A percentile compares a stretch with the other conserved stretches of the same genome.
Evolutionary conservation across 2,329 filamentous ascomycete genomes (phyloP).

Genomic region (Penicillium sp.): DNA sequence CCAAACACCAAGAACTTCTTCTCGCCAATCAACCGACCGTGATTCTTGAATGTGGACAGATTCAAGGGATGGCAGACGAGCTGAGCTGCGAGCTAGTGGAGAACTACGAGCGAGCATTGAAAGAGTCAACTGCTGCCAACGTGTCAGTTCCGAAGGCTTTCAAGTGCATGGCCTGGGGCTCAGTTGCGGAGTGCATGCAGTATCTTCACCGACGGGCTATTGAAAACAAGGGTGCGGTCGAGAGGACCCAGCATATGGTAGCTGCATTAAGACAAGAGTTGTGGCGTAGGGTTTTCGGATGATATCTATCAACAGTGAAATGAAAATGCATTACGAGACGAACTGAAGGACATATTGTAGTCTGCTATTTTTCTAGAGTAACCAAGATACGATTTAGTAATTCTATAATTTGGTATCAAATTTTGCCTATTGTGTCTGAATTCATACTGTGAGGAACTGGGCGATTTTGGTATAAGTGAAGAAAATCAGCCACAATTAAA

Average conservation of each 20-base stretch:
- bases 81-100: slow-evolving; percentile 62
- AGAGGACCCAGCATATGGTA: slow-evolving; percentile 64
- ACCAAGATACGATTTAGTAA: no score
- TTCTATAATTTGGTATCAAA: no score
- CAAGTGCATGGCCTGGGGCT: slow-evolving; percentile 61
- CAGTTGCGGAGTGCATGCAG: slow-evolving; percentile 57
- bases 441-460: no score
- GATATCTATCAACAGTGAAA: not conserved
- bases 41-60: slow-evolving; percentile 68
- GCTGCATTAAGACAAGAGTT: slow-evolving; percentile 69
- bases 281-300: slow-evolving; percentile 51
- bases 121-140: slow-evolving; percentile 31
- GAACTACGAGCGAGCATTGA: slow-evolving; percentile 26
- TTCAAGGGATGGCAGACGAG: slow-evolving; percentile 91
- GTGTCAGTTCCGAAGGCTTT: slow-evolving; percentile 48
- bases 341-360: no score
- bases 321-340: no score
- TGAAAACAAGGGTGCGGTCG: slow-evolving; percentile 73
- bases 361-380: no score
- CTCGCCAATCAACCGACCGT: slow-evolving; percentile 41
- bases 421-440: no score
- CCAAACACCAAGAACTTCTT: slow-evolving; percentile 40
- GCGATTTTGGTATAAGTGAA: no score
- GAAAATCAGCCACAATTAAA: no score
- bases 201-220: slow-evolving; percentile 64